Percentiles rank a stretch among this genome's conserved stretches.
These are phyloP conservation scores for Penicillium freii DNA, from an alignment of 2,329 filamentous ascomycete genomes.

Conservation along the genomic window DNA sequence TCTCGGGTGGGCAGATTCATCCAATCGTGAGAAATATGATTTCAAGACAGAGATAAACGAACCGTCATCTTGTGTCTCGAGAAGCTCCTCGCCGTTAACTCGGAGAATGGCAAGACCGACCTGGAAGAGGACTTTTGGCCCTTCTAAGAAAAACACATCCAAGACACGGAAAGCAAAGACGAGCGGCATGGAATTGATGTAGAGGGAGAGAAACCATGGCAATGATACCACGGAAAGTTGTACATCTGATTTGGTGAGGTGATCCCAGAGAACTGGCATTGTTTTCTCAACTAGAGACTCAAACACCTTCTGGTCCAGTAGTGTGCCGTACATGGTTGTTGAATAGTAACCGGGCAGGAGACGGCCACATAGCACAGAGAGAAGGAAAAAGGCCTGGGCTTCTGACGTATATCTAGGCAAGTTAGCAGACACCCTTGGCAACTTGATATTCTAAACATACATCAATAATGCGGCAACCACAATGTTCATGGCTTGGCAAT, in stretches of 20 bases:
- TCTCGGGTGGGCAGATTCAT: conserved; percentile 92
- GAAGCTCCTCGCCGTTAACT: conserved; percentile 92
- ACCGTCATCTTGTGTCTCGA: conserved; percentile 91
- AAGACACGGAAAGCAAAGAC: conserved; percentile 96
- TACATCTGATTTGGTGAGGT: conserved; percentile 93
- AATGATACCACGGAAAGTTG: conserved; percentile 96
- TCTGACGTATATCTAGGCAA: conserved; percentile 84
- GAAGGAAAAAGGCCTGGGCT: conserved; percentile 87
- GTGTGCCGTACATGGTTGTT: conserved; percentile 97
- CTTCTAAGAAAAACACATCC: conserved; percentile 97
- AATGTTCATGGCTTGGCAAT: conserved; percentile 99
- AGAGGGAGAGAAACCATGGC: conserved; percentile 96
- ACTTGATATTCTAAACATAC: conserved; percentile 42
- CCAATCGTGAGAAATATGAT: conserved; percentile 85
- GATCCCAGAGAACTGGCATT: conserved; percentile 97
- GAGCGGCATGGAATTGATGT: conserved; percentile 99
- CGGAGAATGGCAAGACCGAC: conserved; percentile 93
- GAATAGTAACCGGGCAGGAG: conserved; percentile 96
- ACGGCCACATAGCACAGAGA: conserved; percentile 88
- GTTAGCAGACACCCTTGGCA: conserved; percentile 18
- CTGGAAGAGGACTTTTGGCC: conserved; percentile 95
- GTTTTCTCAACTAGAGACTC: conserved; percentile 98
- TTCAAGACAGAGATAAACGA: conserved; percentile 97
- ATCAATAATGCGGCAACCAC: conserved; percentile 96
- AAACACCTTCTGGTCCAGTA: conserved; percentile 95